Evolutionary conservation across 169 alveolate genomes (phyloP), one percentile per base, ranked within the genome.

Genomic region (Eimeria maxima): DNA sequence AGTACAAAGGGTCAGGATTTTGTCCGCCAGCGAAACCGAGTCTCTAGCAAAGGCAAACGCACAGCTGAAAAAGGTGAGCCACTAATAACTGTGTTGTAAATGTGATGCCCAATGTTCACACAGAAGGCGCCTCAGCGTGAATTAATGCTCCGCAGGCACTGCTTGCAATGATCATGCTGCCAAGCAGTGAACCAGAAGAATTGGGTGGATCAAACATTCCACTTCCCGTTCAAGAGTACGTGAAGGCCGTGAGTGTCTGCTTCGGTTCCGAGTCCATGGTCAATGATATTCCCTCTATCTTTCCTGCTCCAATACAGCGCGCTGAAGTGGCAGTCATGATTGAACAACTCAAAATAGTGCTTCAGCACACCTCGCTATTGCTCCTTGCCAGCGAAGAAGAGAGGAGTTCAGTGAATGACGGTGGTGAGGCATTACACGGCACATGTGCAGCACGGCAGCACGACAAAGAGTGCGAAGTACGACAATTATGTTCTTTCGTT

Each of bases 251-350:
- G 14, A 93, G 78, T 38, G 78, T 80, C 42, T 93, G 96, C 87
- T 81, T 93, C 69, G 87, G 93, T 63, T 57, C 93, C 16, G 71
- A 84, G 44, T 84, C 88, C 29, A 55, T 67, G 84, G 18, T 50
- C 53, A 57, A 63, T 42, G 45, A 50, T 18, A 65, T 93, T 27
- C 96, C 96, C 4, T 93, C 96, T 22, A 65, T 93, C 47, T 93
- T 55, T 38, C 92, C 96, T 8, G 83, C 89, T 33, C 96, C 96
- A 16, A 53, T 93, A 27, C 93, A 81, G 93, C 86, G 89, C n/a
- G 93, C 89, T 27, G 96, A 93, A 55, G 96, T 93, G 45, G 89
- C 89, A 20, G 96, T 73, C 73, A 93, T 93, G 96, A 60, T 93
- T 60, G 93, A 87, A 55, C 88, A 93, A 42, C 87, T 93, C 38